A percentile compares a stretch with the other conserved stretches of the same genome.
These are phyloP conservation scores for Nephelium lappaceum DNA, from an alignment of 345 rosid genomes.

Conservation along the genomic window DNA sequence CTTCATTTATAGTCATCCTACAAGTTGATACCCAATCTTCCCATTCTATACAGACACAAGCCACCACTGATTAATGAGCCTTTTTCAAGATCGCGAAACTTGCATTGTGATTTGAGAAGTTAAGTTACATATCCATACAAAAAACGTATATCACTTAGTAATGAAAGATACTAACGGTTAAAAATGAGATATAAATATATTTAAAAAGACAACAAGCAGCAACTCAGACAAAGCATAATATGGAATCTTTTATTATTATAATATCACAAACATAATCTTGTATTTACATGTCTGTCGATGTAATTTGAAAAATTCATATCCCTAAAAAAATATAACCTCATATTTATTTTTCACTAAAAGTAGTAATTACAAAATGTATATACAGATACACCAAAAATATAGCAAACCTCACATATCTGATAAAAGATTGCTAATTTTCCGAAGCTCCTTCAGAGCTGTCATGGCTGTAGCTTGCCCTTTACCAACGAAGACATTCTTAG, in stretches of 20 bases:
- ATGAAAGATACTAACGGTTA: too few relatives aligned
- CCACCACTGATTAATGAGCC: too few relatives aligned
- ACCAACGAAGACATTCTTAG: conserved; percentile 75
- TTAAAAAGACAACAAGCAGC: too few relatives aligned
- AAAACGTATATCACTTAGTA: too few relatives aligned
- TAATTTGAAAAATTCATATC: conserved; percentile 9
- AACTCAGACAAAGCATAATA: not conserved
- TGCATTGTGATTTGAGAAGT: too few relatives aligned
- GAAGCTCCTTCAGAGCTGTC: conserved; percentile 88
- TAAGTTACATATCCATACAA: too few relatives aligned
- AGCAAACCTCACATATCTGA: conserved; percentile 79
- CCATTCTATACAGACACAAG: too few relatives aligned
- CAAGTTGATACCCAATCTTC: too few relatives aligned
- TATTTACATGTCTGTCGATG: conserved; percentile 8
- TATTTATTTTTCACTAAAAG: conserved; percentile 48
- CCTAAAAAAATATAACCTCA: not conserved
- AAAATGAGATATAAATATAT: too few relatives aligned
- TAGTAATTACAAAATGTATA: conserved; percentile 59
- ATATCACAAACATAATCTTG: not conserved
- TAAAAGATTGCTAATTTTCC: conserved; percentile 89
- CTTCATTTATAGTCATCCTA: too few relatives aligned
- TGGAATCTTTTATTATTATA: not conserved
- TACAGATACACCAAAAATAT: conserved; percentile 32
- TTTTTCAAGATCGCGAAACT: too few relatives aligned
- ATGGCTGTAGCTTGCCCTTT: conserved; percentile 87